Evolutionary conservation across 2,329 filamentous ascomycete genomes (phyloP).

Genomic region (Tolypocladium ophioglossoides): DNA sequence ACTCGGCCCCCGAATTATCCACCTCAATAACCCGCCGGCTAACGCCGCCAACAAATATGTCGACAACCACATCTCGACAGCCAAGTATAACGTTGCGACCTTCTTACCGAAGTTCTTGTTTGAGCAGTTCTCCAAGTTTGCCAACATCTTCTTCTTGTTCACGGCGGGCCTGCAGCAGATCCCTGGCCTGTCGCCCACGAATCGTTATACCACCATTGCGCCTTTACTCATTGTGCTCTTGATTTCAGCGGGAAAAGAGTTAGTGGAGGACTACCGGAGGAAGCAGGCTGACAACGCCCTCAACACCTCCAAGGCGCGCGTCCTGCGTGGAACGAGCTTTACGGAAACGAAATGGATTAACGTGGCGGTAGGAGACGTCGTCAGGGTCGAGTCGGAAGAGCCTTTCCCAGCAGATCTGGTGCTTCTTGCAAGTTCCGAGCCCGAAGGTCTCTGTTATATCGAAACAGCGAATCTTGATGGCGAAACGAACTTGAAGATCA

Average conservation of each 20-base stretch:
- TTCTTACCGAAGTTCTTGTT: constrained; percentile 96
- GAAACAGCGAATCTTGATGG: constrained; percentile 97
- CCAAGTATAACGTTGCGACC: constrained; percentile 90
- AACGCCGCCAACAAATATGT: constrained; percentile 84
- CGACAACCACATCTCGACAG: constrained; percentile 94
- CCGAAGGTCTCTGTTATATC: constrained; percentile 95
- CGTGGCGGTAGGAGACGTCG: constrained; percentile 82
- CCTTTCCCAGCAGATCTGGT: constrained; percentile 92
- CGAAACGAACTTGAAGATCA: constrained; percentile 98
- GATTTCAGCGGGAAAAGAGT: constrained; percentile 92
- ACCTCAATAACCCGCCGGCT: constrained; percentile 91
- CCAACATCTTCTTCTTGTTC: constrained; percentile 98
- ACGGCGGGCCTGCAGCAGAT: constrained; percentile 93
- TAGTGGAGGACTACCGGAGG: constrained; percentile 86
- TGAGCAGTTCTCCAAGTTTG: constrained; percentile 98
- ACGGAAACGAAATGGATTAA: constrained; percentile 88
- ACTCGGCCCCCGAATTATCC: constrained; percentile 82
- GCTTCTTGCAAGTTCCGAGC: constrained; percentile 86
- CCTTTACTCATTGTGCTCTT: constrained; percentile 82
- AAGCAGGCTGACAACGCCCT: constrained; percentile 77
- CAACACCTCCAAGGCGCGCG: constrained; percentile 77
- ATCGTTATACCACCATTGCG: constrained; percentile 90
- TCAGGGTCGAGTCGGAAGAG: constrained; percentile 88
- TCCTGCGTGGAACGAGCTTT: constrained; percentile 76
- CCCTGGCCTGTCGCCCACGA: constrained; percentile 87